Base-by-base conservation (phyloP, 495 filamentous ascomycete genomes). In the Neurospora sp. region DNA sequence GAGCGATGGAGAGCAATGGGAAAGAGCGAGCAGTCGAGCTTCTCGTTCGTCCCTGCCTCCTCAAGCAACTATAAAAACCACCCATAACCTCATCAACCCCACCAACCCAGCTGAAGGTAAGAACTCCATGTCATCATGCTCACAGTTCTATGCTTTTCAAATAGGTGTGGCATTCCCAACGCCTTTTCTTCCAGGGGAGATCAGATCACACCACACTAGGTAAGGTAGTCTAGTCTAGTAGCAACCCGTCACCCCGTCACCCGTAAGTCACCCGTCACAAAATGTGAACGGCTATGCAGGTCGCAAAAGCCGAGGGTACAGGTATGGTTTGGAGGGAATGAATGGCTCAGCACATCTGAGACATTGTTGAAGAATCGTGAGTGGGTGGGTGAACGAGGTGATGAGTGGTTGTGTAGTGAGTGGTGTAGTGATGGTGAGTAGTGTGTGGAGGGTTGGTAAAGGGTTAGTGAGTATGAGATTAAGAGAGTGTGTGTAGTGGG, bases 251-350 rank as follows among this genome's bases (percentile, higher is more conserved):
- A 60, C 23, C 54, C 54, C 18, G 42, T n/a, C 18, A n/a, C 7
- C 27, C 31, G 54, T 12, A 62, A 62, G 54, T 31, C 54, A 31
- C 12, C 23, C 14, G 27, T 35, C 54, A 62, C 70, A 41, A 40
- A 46, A 73, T 72, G 62, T 42, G 69, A 73, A 79, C 76, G 75
- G 79, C 71, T 78, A 78, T 80, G 79, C 76, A 79, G 73, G 76
- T 23, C 54, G 71, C 14, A 31, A 76, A 70, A 73, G 75, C 75
- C 75, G 75, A 74, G 69, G 18, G 39, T 35, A 62, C 5, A 16
- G n/a, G 2, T 44, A 6, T 54, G 46, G 20, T 54, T 5, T 12
- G n/a, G n/a, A 2, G 20, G 20, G 20, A 27, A 23, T 35, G 54
- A 18, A 62, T 31, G 27, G 49, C 4, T 35, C 27, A 35, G 23